phyloP scores from a whole-genome alignment of 331 rosid species.

The Quercus lobata region DNA sequence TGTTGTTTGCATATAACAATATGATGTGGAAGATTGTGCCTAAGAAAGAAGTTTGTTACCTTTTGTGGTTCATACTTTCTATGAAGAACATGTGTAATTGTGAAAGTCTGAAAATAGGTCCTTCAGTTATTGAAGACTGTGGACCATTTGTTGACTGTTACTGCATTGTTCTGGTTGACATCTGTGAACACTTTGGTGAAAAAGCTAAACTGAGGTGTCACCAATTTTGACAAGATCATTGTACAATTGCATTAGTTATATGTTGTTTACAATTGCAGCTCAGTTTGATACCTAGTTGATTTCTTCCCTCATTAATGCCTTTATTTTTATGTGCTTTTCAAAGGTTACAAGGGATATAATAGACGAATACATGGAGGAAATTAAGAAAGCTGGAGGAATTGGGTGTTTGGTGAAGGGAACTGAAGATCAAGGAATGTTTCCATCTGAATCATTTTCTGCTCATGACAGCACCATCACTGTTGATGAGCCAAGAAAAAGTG shows the following conservation, averaged over 20 bases:
- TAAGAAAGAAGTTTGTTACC: neutral
- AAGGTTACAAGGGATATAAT: slow-evolving; percentile 82
- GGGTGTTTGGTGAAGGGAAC: slow-evolving; percentile 52
- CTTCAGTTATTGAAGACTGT: neutral
- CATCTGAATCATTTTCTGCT: slow-evolving; percentile 31
- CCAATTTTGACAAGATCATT: neutral
- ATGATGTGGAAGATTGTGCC: neutral
- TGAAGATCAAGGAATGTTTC: slow-evolving; percentile 31
- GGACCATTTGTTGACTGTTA: neutral
- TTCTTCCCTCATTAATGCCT: neutral
- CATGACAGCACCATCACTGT: slow-evolving; percentile 24
- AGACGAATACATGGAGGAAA: slow-evolving; percentile 87
- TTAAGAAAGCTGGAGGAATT: slow-evolving; percentile 64
- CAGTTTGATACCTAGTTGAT: neutral
- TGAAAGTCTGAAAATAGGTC: neutral
- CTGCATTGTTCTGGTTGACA: too few relatives aligned
- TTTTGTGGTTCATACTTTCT: neutral
- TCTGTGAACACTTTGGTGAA: neutral
- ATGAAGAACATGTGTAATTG: neutral
- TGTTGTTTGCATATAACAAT: neutral
- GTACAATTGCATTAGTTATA: neutral
- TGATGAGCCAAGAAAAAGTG: slow-evolving; percentile 28
- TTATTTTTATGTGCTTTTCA: slow-evolving; percentile 3
- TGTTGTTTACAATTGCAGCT: neutral
- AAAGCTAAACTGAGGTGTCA: neutral